Percentiles rank a stretch among this genome's conserved stretches.
Conservation (phyloP, 352 stramenopile genomes). For the Globisporangium takayamanum region DNA sequence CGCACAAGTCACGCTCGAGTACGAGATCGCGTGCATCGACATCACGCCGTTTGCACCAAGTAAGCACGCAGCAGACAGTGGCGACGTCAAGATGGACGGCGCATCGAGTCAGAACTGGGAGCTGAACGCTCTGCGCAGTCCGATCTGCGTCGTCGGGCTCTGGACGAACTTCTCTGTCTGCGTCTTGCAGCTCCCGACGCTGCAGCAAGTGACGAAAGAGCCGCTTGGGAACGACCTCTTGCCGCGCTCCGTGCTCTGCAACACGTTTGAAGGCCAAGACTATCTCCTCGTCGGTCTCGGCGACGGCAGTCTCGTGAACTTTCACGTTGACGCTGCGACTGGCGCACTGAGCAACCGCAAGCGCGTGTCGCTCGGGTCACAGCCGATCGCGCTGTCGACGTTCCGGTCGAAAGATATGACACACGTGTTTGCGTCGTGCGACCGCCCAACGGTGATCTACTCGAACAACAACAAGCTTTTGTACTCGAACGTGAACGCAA, state of each 20-base stretch:
- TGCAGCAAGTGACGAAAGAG: slow-evolving; percentile 63
- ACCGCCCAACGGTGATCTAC: slow-evolving; percentile 97
- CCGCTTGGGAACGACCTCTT: slow-evolving; percentile 77
- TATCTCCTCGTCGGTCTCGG: slow-evolving; percentile 96
- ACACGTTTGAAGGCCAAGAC: slow-evolving; percentile 75
- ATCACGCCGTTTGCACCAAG: slow-evolving; percentile 52
- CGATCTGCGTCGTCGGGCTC: slow-evolving; percentile 80
- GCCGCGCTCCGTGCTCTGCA: slow-evolving; percentile 85
- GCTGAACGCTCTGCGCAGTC: slow-evolving; percentile 34
- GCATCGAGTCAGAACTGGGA: slow-evolving; percentile 46
- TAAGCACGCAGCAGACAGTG: slow-evolving; percentile 3
- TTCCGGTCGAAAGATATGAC: slow-evolving; percentile 91
- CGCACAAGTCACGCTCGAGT: slow-evolving; percentile 73
- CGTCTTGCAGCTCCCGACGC: slow-evolving; percentile 73
- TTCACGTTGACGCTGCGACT: slow-evolving; percentile 56
- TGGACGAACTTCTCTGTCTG: slow-evolving; percentile 93
- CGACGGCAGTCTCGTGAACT: slow-evolving; percentile 94
- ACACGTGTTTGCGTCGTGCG: slow-evolving; percentile 95
- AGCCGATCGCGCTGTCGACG: slow-evolving; percentile 91
- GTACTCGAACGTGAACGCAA: slow-evolving; percentile 94
- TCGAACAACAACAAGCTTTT: slow-evolving; percentile 93
- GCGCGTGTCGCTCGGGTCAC: slow-evolving; percentile 92
- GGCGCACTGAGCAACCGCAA: slow-evolving; percentile 77
- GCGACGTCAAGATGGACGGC: slow-evolving; percentile 56
- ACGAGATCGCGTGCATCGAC: slow-evolving; percentile 94